Conservation (phyloP, 129 eudicot genomes). For the Flaveria sonorensis region DNA sequence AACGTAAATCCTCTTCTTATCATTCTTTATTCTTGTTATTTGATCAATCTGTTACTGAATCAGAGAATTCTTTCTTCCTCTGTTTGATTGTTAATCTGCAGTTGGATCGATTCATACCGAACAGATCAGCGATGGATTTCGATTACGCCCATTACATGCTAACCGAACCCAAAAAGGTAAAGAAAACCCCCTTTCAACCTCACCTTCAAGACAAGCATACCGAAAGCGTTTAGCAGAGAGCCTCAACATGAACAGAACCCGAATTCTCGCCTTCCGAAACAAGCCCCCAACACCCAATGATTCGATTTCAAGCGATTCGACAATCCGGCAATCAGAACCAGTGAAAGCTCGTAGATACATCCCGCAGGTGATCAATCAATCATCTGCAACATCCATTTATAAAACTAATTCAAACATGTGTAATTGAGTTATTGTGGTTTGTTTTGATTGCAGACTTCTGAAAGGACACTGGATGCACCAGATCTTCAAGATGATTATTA, state of each 20-base stretch:
- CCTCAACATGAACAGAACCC: conserved; percentile 73
- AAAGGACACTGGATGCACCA: conserved; percentile 84
- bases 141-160: conserved; percentile 78
- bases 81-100: neutral
- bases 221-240: conserved; percentile 70
- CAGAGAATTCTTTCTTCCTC: neutral
- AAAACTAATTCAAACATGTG: neutral
- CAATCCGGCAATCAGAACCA: conserved; percentile 51
- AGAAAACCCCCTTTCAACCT: conserved; percentile 56
- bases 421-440: neutral
- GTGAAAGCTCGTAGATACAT: conserved; percentile 62
- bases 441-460: conserved; percentile 61
- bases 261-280: conserved; percentile 82
- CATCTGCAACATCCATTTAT: neutral
- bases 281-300: conserved; percentile 67
- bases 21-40: neutral
- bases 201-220: conserved; percentile 78
- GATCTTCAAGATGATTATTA: conserved; percentile 77
- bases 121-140: conserved; percentile 80
- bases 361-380: conserved; percentile 59
- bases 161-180: conserved; percentile 59
- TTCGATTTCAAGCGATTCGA: conserved; percentile 42
- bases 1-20: neutral
- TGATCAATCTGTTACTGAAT: neutral
- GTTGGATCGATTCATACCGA: conserved; percentile 87